Evolutionary conservation across 768 basidiomycete species (phyloP), one percentile per base, ranked within the genome.

Genomic region (Psilocybe tampanensis): DNA sequence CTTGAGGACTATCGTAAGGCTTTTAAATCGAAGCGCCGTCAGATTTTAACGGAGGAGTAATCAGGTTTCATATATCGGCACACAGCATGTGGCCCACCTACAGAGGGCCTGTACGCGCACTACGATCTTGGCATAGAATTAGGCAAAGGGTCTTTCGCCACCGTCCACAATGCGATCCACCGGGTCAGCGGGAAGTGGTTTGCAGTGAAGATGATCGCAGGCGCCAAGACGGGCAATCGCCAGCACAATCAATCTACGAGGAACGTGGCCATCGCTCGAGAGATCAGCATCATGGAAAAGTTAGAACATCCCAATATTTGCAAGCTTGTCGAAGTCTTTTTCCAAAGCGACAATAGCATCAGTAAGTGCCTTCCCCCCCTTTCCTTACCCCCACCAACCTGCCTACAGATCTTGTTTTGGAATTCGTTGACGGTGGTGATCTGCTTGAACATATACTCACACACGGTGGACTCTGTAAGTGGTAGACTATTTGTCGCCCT

Each of bases 91-190:
- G 79, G 81, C 0, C 72, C 74, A 13, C 75, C 81, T 0, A 72
- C 71, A 19, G 76, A 76, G 3, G 87, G 86, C 2, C 70, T 92
- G 9, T 83, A 87, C 66, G 81, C 81, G 1, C 73, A 76, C 53
- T 92, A 92, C 68, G 89, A 91, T 60, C 65, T 91, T 36, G 76
- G 79, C 29, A 69, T 76, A 49, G 88, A 91, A 69, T 83, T 98
- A 2, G 96, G 96, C 52, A 89, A 88, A 63, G 96, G 96, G 8
- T 87, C 92, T 2, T 98, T 97, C 68, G 96, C 94, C 3, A 89
- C 88, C 9, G 96, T 98, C 18, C 83, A 88, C 76, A 91, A 89
- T 68, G 94, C 92, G 1, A 76, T 95, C 44, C 81, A 86, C 62
- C 83, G 86, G 9, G 70, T 72, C 19, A 89, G 88, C 11, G 93